These are phyloP conservation scores for Inga laurina DNA, from an alignment of 306 rosid species.

Conservation along the genomic window DNA sequence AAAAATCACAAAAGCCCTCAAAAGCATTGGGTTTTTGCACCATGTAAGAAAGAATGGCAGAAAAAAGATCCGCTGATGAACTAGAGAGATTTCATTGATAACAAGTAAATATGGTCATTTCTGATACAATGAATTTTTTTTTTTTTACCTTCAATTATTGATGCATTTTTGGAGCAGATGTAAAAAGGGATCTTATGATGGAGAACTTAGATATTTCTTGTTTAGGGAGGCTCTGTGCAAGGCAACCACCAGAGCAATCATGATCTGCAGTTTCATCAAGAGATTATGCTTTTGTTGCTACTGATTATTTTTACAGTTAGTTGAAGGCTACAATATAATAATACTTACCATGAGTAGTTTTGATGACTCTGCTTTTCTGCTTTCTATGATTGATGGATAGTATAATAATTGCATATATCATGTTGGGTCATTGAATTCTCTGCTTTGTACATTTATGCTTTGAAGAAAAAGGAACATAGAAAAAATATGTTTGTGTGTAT, in stretches of 20 bases:
- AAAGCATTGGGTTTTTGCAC: conserved; percentile 74
- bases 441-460: neutral
- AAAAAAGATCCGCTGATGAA: conserved; percentile 63
- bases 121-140: conserved; percentile 15
- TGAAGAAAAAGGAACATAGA: neutral
- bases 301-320: neutral
- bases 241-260: neutral
- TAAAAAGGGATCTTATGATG: neutral
- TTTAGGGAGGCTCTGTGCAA: neutral
- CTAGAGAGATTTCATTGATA: neutral
- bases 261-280: conserved; percentile 18
- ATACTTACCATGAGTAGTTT: conserved; percentile 10
- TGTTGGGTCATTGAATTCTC: neutral
- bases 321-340: conserved; percentile 2
- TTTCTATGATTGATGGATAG: conserved; percentile 25
- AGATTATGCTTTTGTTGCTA: conserved; percentile 20
- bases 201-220: neutral
- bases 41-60: conserved; percentile 63
- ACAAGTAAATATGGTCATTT: conserved; percentile 56
- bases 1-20: conserved; percentile 83
- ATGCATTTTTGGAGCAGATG: neutral
- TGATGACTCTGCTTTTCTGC: conserved; percentile 28
- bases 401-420: neutral
- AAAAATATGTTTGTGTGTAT: neutral
- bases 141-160: neutral